Evolutionary conservation across 148 eudicot species (phyloP).

Genomic region (Polygonum maritimum): DNA sequence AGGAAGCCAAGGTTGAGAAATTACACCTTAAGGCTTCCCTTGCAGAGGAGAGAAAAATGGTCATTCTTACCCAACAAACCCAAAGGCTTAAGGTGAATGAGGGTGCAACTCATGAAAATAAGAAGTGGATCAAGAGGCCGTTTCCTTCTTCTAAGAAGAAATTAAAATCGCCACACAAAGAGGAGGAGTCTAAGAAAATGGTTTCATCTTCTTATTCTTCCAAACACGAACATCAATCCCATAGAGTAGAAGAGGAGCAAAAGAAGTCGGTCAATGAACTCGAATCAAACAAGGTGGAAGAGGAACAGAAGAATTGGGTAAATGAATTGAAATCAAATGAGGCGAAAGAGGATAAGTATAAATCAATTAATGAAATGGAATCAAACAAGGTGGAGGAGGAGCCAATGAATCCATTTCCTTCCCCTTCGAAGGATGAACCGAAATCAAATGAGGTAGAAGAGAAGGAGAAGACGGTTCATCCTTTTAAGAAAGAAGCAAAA

Average conservation of each 20-base stretch:
- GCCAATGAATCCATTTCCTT: background rate
- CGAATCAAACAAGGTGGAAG: background rate
- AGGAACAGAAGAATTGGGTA: background rate
- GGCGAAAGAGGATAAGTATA: background rate
- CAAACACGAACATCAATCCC: background rate
- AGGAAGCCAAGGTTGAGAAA: constrained; percentile 58
- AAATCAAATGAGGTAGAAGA: background rate
- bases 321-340: background rate
- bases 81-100: constrained; percentile 57
- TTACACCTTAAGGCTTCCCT: constrained; percentile 49
- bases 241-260: background rate
- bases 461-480: background rate
- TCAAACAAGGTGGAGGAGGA: background rate
- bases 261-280: background rate
- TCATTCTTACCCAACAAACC: constrained; percentile 48
- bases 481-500: background rate
- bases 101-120: constrained; percentile 50
- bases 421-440: background rate
- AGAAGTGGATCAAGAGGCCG: constrained; percentile 45
- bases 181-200: constrained; percentile 21
- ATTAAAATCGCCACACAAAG: background rate
- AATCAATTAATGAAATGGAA: background rate
- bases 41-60: constrained; percentile 49
- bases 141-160: constrained; percentile 24
- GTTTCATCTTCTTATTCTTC: background rate